Base-by-base conservation (phyloP, 2,329 filamentous ascomycete genomes). In the Alternaria arborescens region DNA sequence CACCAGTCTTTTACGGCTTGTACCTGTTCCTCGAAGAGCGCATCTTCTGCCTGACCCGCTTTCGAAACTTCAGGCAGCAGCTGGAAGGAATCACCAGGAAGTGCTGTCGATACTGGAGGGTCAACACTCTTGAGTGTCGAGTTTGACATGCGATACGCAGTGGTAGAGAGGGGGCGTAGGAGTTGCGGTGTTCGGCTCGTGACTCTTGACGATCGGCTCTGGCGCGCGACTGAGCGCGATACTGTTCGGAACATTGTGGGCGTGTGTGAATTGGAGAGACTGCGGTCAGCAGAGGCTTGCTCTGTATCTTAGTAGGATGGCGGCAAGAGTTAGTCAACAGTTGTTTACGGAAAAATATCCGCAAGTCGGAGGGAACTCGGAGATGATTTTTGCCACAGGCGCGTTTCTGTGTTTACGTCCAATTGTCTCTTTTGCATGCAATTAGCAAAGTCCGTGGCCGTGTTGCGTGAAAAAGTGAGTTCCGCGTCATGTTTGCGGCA, bases 1-100 rank as follows among this genome's bases (percentile, higher is more conserved):
- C 94, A 99, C 95, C 94, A 98, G 28, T 89, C 86, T 78, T 94
- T 88, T 12, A 98, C 93, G 71, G 95, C 90, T 72, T 90, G 86
- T 53, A 98, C 84, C 77, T 97, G 92, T 64, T 91, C 87, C 42
- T 94, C 88, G 78, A 94, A 97, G 1, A 97, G 85, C 1, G 88
- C 88, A 80, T 98, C 93, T 79, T 98, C 95, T 0, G 92, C 88
- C 18, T 86, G 84, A 16, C 93, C 93, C 0, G 90, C 83, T 79
- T 98, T 97, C 58, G 90, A 83, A 32, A 86, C 80, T 67, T 93
- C 92, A 41, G 92, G 85, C 0, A 97, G 86, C 14, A 97, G 85
- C 77, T 97, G 94, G 81, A 94, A 97, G 28, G 91, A 87, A 74
- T 97, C 93, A 58, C 91, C 87, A 0, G 91, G 84, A 3, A 88